Evolutionary conservation across 1,139 yeast species (phyloP), one percentile per base, ranked within the genome.

Genomic region (Blastobotrys persicus): DNA sequence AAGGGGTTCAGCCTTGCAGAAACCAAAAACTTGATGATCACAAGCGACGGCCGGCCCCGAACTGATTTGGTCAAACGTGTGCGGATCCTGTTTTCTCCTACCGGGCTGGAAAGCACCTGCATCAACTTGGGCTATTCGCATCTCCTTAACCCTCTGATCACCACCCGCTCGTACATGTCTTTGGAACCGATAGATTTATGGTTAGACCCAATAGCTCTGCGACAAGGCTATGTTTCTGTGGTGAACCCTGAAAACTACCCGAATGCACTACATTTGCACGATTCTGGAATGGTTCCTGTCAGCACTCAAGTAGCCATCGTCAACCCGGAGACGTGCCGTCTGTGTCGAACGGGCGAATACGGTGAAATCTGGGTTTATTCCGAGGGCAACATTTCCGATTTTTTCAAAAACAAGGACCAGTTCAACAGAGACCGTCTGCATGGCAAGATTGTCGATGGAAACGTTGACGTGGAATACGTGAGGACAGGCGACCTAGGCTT

Each of bases 291-390:
- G 78, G 97, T 91, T 0, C 95, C 97, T 0, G 92, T 89, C 13
- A 88, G 95, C 63, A 88, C 98, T 0, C 95, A 89, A 63, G 81
- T 94, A 39, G 94, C 96, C 1, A 87, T 92, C 54, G 98, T 92
- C 3, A 94, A 94, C 58, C 98, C 98, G 0, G 97, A 91, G 64
- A 92, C 97, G 0, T 69, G 79, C 45, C 71, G 73, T 47, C 71
- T 89, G 14, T 92, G 98, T 66, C 80, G 79, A 53, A 85, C 83
- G 51, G 98, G 98, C n/a, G 98, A 94, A 65, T 84, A 82, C 65
- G 99, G 99, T 35, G 98, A 92, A 69, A 89, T 92, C 42, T 92
- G 98, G 98, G 94, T 92, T 2, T 80, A 86, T 54, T 85, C 96
- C 1, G 96, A 89, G 58, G 95, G 92, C 1, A 88, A 84, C 59